Evolutionary conservation across 2,329 filamentous ascomycete genomes (phyloP).

Genomic region (Epichloe scottii): DNA sequence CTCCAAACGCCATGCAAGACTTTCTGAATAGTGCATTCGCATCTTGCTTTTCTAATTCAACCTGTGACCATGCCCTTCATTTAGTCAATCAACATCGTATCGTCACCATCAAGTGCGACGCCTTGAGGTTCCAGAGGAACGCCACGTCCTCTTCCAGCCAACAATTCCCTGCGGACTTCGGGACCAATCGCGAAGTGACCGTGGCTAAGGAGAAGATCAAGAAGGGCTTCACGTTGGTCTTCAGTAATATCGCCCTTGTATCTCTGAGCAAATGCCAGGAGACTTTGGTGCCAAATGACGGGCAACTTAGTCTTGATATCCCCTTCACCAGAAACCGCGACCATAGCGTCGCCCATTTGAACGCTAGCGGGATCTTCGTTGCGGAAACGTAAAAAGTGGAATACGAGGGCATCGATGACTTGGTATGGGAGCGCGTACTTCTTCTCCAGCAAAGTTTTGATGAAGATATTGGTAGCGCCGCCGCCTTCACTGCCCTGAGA

Average conservation of each 20-base stretch:
- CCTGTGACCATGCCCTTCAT: slow-evolving; percentile 7
- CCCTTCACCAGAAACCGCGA: slow-evolving; percentile 28
- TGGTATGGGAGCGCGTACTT: slow-evolving; percentile 93
- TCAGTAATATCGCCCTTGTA: slow-evolving; percentile 96
- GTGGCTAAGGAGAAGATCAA: slow-evolving; percentile 74
- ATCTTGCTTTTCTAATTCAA: neutral
- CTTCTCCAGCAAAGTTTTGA: slow-evolving; percentile 86
- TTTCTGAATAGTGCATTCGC: slow-evolving; percentile 5
- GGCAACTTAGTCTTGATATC: slow-evolving; percentile 56
- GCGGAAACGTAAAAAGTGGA: slow-evolving; percentile 89
- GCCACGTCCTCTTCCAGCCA: slow-evolving; percentile 79
- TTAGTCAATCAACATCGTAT: slow-evolving; percentile 72
- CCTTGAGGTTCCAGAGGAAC: slow-evolving; percentile 47
- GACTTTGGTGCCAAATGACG: slow-evolving; percentile 90
- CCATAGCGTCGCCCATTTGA: slow-evolving; percentile 40
- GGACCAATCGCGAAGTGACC: slow-evolving; percentile 84
- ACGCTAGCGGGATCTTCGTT: slow-evolving; percentile 49
- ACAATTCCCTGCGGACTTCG: slow-evolving; percentile 76
- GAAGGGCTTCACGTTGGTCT: slow-evolving; percentile 79
- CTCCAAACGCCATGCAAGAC: slow-evolving; percentile 12
- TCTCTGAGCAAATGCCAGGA: slow-evolving; percentile 83
- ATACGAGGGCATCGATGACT: slow-evolving; percentile 86
- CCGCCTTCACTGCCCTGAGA: slow-evolving; percentile 72
- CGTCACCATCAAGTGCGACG: slow-evolving; percentile 58
- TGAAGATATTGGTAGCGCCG: slow-evolving; percentile 89